Evolutionary conservation across 2,329 filamentous ascomycete species (phyloP), one percentile per base, ranked within the genome.

Genomic region (Aspergillus candidus): DNA sequence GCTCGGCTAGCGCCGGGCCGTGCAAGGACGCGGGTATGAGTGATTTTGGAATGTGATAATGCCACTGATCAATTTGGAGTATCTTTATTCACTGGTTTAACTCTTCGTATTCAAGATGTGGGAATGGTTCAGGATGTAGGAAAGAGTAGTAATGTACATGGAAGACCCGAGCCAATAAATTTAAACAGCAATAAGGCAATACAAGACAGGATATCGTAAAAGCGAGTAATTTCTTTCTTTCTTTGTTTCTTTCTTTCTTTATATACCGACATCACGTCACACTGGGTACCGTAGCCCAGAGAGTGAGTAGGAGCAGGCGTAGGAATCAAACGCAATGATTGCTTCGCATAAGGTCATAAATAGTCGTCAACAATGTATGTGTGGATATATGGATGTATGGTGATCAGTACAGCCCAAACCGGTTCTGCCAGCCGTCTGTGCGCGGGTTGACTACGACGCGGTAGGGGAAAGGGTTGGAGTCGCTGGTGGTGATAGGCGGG

Each of bases 381-480:
- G 32, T 29, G 31, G 27, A 13, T 14, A 11, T 13, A 11, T 13
- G 32, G 18, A 4, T 18, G 30, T 15, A 8, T 18, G 27, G 6
- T 11, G 10, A 40, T 69, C 61, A 86, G 63, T 86, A 87, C 48
- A 88, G 80, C 18, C 87, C 85, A 69, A 91, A 88, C 32, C 86
- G 77, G 44, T 83, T 79, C 38, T 86, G 81, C 88, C 88, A 91
- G 40, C 83, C 78, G 50, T 86, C 83, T 47, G 83, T 77, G 59
- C 88, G 88, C 45, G 88, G 88, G 61, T 94, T 93, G 47, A 97
- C 81, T 49, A 84, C 79, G 61, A 97, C 94, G 66, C 90, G 85
- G 68, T 94, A 97, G 1, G 91, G 91, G 61, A 97, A 98, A 0
- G 93, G 91, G 65, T 97, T 97, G 38, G 86, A 75, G 50, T 91